phyloP scores from a whole-genome alignment of 2,329 filamentous ascomycete species.

The Fusarium poae region DNA sequence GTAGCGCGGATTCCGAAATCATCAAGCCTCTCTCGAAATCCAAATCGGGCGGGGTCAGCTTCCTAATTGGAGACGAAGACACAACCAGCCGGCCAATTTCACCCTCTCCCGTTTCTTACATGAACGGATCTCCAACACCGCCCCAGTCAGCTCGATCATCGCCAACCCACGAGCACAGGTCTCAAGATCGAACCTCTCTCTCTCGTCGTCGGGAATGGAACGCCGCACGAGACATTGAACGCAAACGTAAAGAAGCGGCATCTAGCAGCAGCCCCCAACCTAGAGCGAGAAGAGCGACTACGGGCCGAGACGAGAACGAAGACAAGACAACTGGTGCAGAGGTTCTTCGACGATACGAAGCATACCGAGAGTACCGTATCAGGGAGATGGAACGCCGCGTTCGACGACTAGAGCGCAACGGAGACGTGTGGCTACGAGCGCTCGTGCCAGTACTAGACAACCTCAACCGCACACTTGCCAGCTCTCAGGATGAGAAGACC shows the following conservation, averaged over 20 bases:
- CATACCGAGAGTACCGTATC: constrained; percentile 58
- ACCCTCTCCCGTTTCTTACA: constrained; percentile 21
- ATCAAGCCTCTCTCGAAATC: constrained; percentile 17
- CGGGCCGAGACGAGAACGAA: constrained; percentile 46
- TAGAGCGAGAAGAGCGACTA: constrained; percentile 38
- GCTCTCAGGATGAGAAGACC: constrained; percentile 26
- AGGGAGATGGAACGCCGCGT: constrained; percentile 63
- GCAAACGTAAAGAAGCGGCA: constrained; percentile 42
- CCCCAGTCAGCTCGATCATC: constrained; percentile 51
- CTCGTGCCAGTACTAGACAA: constrained; percentile 61
- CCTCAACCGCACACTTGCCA: constrained; percentile 56
- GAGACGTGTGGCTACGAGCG: constrained; percentile 60
- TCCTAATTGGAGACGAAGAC: neutral
- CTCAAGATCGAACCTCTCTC: constrained; percentile 50
- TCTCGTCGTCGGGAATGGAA: constrained; percentile 54
- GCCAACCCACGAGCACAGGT: constrained; percentile 42
- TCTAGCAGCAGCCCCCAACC: constrained; percentile 37
- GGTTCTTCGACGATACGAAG: constrained; percentile 56
- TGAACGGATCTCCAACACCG: constrained; percentile 49
- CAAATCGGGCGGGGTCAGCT: constrained; percentile 5
- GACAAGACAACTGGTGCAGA: constrained; percentile 46
- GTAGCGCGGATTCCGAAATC: neutral
- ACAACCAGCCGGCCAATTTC: constrained; percentile 20
- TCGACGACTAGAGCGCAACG: constrained; percentile 61
- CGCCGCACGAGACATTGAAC: constrained; percentile 48